Evolutionary conservation across 805 yeast species (phyloP).

Genomic region (Lachancea thermotolerans): DNA sequence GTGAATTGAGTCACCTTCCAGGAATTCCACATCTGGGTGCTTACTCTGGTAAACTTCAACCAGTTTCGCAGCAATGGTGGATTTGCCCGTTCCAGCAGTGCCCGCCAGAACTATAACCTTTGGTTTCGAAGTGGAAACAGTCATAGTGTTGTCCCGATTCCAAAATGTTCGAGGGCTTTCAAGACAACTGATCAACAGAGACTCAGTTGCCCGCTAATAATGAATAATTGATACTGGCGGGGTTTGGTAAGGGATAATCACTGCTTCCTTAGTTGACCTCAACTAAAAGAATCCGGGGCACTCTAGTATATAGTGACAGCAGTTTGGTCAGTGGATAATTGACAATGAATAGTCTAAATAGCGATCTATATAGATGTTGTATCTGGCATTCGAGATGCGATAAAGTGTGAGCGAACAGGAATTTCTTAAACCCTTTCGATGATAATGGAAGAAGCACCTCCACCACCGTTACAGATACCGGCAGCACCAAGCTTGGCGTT

Average conservation of each 20-base stretch:
- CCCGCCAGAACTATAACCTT: constrained; percentile 72
- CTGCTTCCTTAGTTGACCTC: no score
- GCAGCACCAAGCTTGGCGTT: constrained; percentile 85
- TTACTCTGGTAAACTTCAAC: constrained; percentile 27
- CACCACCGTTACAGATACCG: constrained; percentile 98
- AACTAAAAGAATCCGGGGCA: no score
- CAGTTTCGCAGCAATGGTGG: constrained; percentile 61
- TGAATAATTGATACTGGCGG: no score
- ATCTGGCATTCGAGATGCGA: no score
- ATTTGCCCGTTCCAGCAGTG: constrained; percentile 94
- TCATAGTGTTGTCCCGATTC: background rate
- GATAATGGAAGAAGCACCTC: constrained; percentile 94
- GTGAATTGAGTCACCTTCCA: constrained; percentile 85
- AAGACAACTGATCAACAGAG: no score
- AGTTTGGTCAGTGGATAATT: no score
- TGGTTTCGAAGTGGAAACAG: constrained; percentile 4
- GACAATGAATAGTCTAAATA: background rate
- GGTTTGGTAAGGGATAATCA: no score
- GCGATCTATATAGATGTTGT: background rate
- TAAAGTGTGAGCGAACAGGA: background rate
- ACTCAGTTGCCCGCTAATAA: no score
- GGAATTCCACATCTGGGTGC: constrained; percentile 43
- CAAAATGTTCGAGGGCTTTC: no score
- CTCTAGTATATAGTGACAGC: no score
- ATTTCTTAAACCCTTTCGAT: constrained; percentile 55